Base-by-base conservation (phyloP, 2,329 filamentous ascomycete species). In the Pestalotiopsis sp. region DNA sequence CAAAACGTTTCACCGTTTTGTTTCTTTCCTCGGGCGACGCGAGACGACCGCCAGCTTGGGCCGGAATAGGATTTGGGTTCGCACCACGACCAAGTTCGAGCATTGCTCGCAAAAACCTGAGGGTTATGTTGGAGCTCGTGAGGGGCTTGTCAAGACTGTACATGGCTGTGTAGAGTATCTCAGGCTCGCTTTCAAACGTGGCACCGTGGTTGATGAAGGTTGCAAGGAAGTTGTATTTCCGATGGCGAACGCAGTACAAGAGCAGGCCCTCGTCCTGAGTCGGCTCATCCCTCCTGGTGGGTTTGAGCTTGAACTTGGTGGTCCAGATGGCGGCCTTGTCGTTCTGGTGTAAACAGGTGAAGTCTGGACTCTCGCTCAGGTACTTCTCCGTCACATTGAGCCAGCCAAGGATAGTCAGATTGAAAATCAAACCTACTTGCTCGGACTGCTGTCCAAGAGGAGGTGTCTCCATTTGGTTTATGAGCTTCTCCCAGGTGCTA, bases 61-160 rank as follows among this genome's bases (percentile, higher is more conserved):
- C 69, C 9, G 68, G 70, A 3, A 49, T 17, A 9, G 73, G 73
- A 45, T 73, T 68, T 7, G 73, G 70, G 40, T 74, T 67, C 3
- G 72, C 70, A 6, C 71, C 71, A n/a, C 61, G 66, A 65, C 71
- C 69, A 25, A 75, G 70, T 17, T 62, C 59, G 17, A 73, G 56
- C 31, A 72, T 70, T 62, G 72, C 71, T 31, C 75, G 66, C 31
- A 71, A 52, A 41, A 71, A 66, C 31, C 71, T 68, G 4, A 73
- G 72, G 6, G 17, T 40, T 4, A 61, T 49, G n/a, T 66, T 68
- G 25, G 72, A 70, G 27, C 66, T 9, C 3, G 13, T 41, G 12
- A 58, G 7, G 1, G n/a, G 61, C 20, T 65, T 20, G 1, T 66
- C 61, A 0, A 70, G 68, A 13, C 70, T 57, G 13, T 62, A 13